Percentiles rank a stretch among this genome's conserved stretches.
Evolutionary conservation across 176 grass and related monocot species (phyloP).

Genomic region (Ensete ventricosum): DNA sequence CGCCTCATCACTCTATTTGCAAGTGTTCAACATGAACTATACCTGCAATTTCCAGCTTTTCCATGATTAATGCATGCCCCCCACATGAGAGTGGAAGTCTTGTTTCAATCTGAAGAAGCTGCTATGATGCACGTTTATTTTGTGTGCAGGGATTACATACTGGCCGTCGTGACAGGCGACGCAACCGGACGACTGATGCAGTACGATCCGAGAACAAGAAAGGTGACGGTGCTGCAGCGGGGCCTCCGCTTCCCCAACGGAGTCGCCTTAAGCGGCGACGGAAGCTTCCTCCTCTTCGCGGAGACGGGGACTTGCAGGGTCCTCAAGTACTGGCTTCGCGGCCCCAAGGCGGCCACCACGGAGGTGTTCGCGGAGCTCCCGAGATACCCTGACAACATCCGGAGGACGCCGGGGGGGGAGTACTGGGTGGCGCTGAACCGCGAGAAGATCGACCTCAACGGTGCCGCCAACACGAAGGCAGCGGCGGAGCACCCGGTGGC

Average conservation of each 20-base stretch:
- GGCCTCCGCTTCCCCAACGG: slow-evolving; percentile 67
- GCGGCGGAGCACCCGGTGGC: slow-evolving; percentile 30
- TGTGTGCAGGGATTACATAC: slow-evolving; percentile 42
- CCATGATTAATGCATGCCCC: too few relatives aligned
- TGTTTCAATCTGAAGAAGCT: too few relatives aligned
- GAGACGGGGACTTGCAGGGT: slow-evolving; percentile 46
- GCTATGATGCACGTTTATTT: too few relatives aligned
- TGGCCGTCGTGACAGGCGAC: slow-evolving; percentile 39
- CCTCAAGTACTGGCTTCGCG: slow-evolving; percentile 58
- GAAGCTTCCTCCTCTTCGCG: slow-evolving; percentile 47
- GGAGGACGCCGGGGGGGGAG: slow-evolving; percentile 23
- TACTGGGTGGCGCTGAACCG: slow-evolving; percentile 75
- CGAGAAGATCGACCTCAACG: slow-evolving; percentile 29
- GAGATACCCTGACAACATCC: slow-evolving; percentile 85
- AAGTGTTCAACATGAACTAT: too few relatives aligned
- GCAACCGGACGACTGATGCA: slow-evolving; percentile 54
- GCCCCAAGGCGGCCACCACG: slow-evolving; percentile 20
- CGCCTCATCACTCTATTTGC: too few relatives aligned
- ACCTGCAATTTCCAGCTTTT: too few relatives aligned
- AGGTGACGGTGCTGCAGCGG: slow-evolving; percentile 36
- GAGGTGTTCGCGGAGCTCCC: slow-evolving; percentile 58
- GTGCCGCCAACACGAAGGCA: not conserved
- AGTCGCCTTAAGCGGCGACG: slow-evolving; percentile 52
- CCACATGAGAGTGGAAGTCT: too few relatives aligned
- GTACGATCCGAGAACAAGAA: slow-evolving; percentile 38